phyloP scores from a whole-genome alignment of 768 basidiomycete genomes.

The Boletus bicolor region DNA sequence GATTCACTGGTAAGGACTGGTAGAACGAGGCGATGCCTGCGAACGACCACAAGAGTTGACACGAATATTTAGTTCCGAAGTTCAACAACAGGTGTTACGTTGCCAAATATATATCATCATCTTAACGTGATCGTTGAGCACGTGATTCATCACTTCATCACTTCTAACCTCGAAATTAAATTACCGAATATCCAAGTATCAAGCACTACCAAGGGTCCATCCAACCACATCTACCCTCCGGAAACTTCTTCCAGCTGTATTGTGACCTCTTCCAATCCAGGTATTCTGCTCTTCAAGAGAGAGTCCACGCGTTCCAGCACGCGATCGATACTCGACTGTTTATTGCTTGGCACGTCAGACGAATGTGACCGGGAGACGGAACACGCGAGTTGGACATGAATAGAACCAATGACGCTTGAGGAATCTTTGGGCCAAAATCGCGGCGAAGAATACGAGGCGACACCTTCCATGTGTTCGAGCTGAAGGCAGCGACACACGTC shows the following conservation, averaged over 20 bases:
- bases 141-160: too few species aligned
- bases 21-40: background rate
- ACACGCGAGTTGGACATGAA: constrained; percentile 82
- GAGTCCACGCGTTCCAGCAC: constrained; percentile 76
- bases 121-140: too few species aligned
- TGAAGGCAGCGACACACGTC: constrained; percentile 27
- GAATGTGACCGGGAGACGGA: constrained; percentile 54
- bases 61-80: background rate
- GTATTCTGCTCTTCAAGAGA: constrained; percentile 67
- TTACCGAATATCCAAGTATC: constrained; percentile 16
- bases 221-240: background rate
- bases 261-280: constrained; percentile 83
- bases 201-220: constrained; percentile 11
- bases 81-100: too few species aligned
- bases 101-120: too few species aligned
- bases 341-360: constrained; percentile 38
- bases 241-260: constrained; percentile 70
- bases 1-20: background rate
- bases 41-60: background rate
- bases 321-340: constrained; percentile 42
- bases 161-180: constrained; percentile 1
- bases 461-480: constrained; percentile 73
- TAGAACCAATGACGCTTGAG: constrained; percentile 79
- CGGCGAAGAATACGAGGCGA: constrained; percentile 75
- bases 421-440: constrained; percentile 98